These are phyloP conservation scores for Starmera caribaea DNA, from an alignment of 805 yeast species.

Conservation along the genomic window DNA sequence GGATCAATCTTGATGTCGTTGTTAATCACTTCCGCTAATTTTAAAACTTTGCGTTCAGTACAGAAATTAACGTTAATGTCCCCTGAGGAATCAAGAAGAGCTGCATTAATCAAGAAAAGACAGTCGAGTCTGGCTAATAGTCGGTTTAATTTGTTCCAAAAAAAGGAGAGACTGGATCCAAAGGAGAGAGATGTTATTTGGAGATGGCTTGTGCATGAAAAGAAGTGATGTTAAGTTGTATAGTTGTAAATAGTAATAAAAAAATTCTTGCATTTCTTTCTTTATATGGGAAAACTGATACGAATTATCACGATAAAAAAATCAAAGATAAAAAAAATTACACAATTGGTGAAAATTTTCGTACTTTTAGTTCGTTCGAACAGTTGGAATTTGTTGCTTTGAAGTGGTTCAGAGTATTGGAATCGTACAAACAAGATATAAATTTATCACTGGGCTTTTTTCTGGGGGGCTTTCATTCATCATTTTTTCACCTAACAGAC, in stretches of 20 bases:
- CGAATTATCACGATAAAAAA: too few species aligned
- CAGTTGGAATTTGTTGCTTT: too few species aligned
- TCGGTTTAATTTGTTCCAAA: neutral
- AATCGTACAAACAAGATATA: too few species aligned
- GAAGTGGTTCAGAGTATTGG: too few species aligned
- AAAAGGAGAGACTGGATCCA: constrained; percentile 10
- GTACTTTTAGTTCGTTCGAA: too few species aligned
- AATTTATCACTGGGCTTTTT: too few species aligned
- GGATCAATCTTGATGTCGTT: constrained; percentile 46
- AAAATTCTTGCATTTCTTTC: neutral
- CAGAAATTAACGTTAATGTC: constrained; percentile 59
- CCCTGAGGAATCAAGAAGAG: constrained; percentile 4
- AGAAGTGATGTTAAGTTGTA: constrained; percentile 19
- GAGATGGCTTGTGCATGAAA: constrained; percentile 45
- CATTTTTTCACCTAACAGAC: too few species aligned
- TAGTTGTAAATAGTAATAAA: constrained; percentile 2
- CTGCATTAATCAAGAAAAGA: constrained; percentile 1
- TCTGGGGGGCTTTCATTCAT: too few species aligned
- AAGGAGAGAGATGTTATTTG: constrained; percentile 37
- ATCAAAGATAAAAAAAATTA: too few species aligned
- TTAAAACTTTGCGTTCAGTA: constrained; percentile 47
- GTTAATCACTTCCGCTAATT: constrained; percentile 44
- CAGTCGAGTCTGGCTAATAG: neutral
- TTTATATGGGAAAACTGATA: constrained; percentile 3
- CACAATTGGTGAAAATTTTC: too few species aligned